Conservation (phyloP, 768 basidiomycete species). For the Gloeophyllum trabeum region DNA sequence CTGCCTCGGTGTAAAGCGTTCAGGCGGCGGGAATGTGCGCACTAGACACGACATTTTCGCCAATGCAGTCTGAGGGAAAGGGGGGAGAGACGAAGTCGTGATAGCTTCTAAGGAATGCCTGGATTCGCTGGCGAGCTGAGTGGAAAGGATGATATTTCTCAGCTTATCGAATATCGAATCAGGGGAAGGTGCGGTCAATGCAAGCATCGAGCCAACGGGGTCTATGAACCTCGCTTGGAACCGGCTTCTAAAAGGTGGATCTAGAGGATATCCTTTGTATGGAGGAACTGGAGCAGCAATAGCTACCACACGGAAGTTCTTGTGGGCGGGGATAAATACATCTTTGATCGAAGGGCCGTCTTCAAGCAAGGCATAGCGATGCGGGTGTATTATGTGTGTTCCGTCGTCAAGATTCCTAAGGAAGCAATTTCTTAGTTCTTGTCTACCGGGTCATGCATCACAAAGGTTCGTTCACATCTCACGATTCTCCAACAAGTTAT, state of each 20-base stretch:
- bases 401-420: slow-evolving; percentile 58
- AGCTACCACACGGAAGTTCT: slow-evolving; percentile 57
- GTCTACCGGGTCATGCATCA: no score
- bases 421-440: no score
- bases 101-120: slow-evolving; percentile 40
- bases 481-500: slow-evolving; percentile 61
- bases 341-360: slow-evolving; percentile 15
- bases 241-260: slow-evolving; percentile 58
- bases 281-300: slow-evolving; percentile 62
- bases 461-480: no score
- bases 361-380: slow-evolving; percentile 42
- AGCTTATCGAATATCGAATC: slow-evolving; percentile 27
- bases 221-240: slow-evolving; percentile 63
- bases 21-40: slow-evolving; percentile 36
- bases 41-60: slow-evolving; percentile 35
- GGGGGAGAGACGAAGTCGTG: slow-evolving; percentile 39
- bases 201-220: slow-evolving; percentile 39
- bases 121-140: slow-evolving; percentile 52
- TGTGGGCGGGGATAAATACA: slow-evolving; percentile 52
- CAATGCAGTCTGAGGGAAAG: slow-evolving; percentile 57
- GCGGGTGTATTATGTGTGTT: slow-evolving; percentile 56
- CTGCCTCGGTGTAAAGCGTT: slow-evolving; percentile 28
- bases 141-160: slow-evolving; percentile 45
- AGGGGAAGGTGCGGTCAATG: slow-evolving; percentile 19
- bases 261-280: slow-evolving; percentile 52